Evolutionary conservation across 2,329 filamentous ascomycete species (phyloP), one percentile per base, ranked within the genome.

Genomic region (Pezicula radicicola): DNA sequence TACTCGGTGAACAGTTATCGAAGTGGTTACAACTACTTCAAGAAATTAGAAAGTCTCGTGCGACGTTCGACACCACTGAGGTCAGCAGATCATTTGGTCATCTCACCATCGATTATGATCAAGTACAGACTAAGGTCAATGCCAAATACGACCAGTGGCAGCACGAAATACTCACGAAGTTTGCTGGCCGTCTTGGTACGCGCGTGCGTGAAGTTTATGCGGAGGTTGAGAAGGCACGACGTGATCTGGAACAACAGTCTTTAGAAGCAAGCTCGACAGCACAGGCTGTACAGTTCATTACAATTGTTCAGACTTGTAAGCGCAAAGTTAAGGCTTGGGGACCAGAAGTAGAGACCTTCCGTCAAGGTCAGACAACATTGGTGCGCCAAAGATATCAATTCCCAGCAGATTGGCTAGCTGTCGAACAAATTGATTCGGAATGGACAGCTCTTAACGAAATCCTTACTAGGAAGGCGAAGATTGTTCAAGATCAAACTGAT

Each of bases 131-230:
- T 52, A 97, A 96, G 71, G 94, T 99, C 69, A 99, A 97, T 64
- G 91, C 91, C 63, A 99, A 97, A 70, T 99, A 99, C 67, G 95
- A 99, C 67, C 93, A 97, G 69, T 99, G 95, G 94, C 94, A 99
- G 70, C 91, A 97, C 63, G 94, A 99, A 60, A 96, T 99, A 50
- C 78, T 97, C 36, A 83, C 89, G 61, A 96, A 96, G 68, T 99
- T 99, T 70, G 94, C 91, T 36, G 81, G 82, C 51, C 90, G 94
- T 51, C 86, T 99, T 43, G 91, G 92, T 44, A 88, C 84, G 57
- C 89, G 92, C 46, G 95, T 97, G 85, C 83, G 91, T 46, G 94
- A 99, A 64, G 87, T 97, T 4, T 91, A 94, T 62, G 86, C 88
- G 12, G 93, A 97, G 56, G 88, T 99, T 54, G 89, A 96, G 63